A percentile compares a stretch with the other conserved stretches of the same genome.
phyloP scores from a whole-genome alignment of 164 flowering plant species.

The Nymphaea colorata region DNA sequence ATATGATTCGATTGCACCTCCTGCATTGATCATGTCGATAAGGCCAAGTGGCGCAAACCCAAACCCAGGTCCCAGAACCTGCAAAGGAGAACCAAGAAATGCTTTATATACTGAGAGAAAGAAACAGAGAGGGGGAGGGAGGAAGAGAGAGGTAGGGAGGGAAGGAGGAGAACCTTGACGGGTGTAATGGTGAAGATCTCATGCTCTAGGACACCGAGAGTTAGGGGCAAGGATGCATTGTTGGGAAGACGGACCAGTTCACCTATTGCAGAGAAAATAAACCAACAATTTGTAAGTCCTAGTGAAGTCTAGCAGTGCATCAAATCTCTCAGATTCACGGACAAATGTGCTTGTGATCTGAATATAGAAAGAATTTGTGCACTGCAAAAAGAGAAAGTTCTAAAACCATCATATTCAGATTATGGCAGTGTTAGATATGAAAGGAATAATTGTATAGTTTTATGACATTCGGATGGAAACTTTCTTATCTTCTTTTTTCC shows the following conservation, averaged over 20 bases:
- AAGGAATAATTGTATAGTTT: too few relatives aligned
- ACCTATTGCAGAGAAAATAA: neutral
- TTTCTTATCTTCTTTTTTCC: too few relatives aligned
- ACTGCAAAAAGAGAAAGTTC: too few relatives aligned
- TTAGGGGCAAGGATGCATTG: conserved; percentile 43
- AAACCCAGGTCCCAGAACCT: conserved; percentile 32
- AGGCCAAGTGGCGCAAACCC: conserved; percentile 62
- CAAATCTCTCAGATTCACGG: too few relatives aligned
- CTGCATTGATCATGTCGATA: conserved; percentile 23
- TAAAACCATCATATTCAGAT: too few relatives aligned
- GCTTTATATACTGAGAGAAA: too few relatives aligned
- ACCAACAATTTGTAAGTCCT: too few relatives aligned
- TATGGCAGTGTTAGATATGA: too few relatives aligned
- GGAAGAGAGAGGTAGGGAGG: neutral
- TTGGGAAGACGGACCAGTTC: conserved; percentile 36
- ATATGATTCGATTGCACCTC: conserved; percentile 22
- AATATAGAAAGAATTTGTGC: too few relatives aligned
- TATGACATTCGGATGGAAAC: too few relatives aligned
- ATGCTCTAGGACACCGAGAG: conserved; percentile 26
- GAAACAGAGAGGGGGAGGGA: neutral
- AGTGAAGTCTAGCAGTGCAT: too few relatives aligned
- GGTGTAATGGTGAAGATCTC: neutral
- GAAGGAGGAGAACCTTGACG: neutral
- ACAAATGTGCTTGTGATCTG: too few relatives aligned
- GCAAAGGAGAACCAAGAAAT: neutral